A percentile compares a stretch with the other conserved stretches of the same genome.
phyloP scores from a whole-genome alignment of 257 asterid genomes.

The Dorcoceras hygrometricum region DNA sequence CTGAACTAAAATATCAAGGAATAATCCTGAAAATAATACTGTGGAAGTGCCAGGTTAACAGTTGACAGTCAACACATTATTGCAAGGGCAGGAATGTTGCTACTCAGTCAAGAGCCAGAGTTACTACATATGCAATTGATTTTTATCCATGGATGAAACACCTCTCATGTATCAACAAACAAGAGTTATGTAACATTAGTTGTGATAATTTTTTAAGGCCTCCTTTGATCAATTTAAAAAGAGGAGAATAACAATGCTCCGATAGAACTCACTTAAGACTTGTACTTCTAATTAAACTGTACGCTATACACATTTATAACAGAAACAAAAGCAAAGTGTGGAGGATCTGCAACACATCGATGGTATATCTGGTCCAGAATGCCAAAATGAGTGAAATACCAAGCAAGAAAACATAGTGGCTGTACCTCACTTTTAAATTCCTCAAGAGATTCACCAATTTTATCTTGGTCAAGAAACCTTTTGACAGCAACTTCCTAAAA shows the following conservation, averaged over 20 bases:
- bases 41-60: constrained; percentile 9
- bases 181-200: too few relatives aligned
- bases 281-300: not conserved
- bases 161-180: not conserved
- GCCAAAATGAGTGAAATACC: not conserved
- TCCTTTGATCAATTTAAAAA: not conserved
- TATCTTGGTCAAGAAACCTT: constrained; percentile 84
- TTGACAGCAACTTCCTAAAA: constrained; percentile 96
- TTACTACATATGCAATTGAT: not conserved
- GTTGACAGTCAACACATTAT: not conserved
- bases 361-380: not conserved
- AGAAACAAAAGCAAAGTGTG: not conserved
- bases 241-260: not conserved
- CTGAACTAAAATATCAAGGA: not conserved
- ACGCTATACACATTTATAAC: not conserved
- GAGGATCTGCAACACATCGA: not conserved
- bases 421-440: constrained; percentile 95
- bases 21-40: not conserved
- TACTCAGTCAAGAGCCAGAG: constrained; percentile 5
- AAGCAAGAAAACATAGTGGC: not conserved
- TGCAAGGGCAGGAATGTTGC: constrained; percentile 1
- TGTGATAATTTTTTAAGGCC: not conserved
- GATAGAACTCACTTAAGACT: not conserved
- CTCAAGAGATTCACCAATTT: constrained; percentile 89
- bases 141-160: not conserved